Evolutionary conservation across 1,284 basidiomycete genomes (phyloP), one percentile per base, ranked within the genome.

Genomic region (Cutaneotrichosporon sp.): DNA sequence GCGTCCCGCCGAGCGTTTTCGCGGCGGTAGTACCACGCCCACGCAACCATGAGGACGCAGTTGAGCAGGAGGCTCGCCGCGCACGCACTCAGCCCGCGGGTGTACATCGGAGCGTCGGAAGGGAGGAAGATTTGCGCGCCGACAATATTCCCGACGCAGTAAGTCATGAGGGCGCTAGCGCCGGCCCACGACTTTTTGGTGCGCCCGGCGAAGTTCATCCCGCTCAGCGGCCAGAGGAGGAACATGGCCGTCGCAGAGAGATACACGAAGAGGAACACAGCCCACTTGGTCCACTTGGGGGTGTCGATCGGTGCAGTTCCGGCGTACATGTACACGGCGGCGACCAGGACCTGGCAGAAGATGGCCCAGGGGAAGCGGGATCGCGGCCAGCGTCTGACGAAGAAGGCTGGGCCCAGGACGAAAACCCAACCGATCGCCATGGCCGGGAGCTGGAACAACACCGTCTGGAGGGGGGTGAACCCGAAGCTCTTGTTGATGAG

Each of bases 111-210:
- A 10, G 69, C 65, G 36, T 70, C 69, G 24, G 33, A 51, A 5
- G 67, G 49, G 25, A 57, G 33, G 59, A 70, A 67, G 25, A 67
- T 65, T 31, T 67, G 67, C 25, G 65, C 62, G 31, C 70, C 70
- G 55, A 70, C 29, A 33, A 66, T 57, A 58, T 66, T 72, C 11
- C n/a, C 70, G 14, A 50, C 63, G 34, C 67, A 71, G 64, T 70
- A 72, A 4, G 62, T 63, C 46, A 70, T 65, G 20, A 66, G 58
- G 10, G 36, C 59, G 0, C 53, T 60, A 10, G 60, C 66, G 20
- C 52, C 34, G 29, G 68, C 54, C 56, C 63, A 69, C 1, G 66
- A 51, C 62, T 72, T 72, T 62, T 72, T 72, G 53, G 69, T 72
- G 33, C 71, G 64, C 1, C 71, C 71, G 16, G 67, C 71, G 31